Base-by-base conservation (phyloP, 176 grass and related monocot species). In the Avena eriantha region DNA sequence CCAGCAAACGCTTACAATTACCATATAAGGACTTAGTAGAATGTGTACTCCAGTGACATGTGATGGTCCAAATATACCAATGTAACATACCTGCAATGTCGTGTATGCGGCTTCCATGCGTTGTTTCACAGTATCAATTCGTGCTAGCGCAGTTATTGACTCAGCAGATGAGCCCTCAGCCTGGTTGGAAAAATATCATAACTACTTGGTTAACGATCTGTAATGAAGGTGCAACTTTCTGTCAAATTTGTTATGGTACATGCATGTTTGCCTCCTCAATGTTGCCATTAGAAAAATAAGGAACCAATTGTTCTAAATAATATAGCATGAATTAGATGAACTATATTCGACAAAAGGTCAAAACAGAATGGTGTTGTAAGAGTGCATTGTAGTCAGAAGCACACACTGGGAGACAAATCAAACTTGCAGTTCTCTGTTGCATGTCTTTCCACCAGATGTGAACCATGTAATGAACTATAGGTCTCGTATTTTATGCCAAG, bases 131-230 rank as follows among this genome's bases (percentile, higher is more conserved):
- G 87, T 97, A 81, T 99, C 97, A 81, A 99, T 99, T 59, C 64
- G 84, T 81, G 94, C 92, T 85, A 96, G 90, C 57, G 97, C 97
- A 56, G 90, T 82, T 85, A 99, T 96, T 21, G 97, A 99, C 79
- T 99, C 97, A 68, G 97, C 92, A 61, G 97, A 99, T 78, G 94
- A 94, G 34, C 97, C 97, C 73, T 99, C 97, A 18, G 97, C 97
- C 96, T 98, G 88, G 80, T 65, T 43, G 66, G 29, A 91, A 63
- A 76, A 70, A 81, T 45, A 84, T 56, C 82, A 60, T 63, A 39
- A 77, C 51, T 77, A 81, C 0, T 75, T 83, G 49, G 74, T 79
- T 80, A 83, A 12, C 8, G 50, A 47, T 71, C 3, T 11, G 17
- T 82, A 26, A 71, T 65, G 45, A 64, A 36, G 33, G 23, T 65